These are phyloP conservation scores for Colletotrichum lini DNA, from an alignment of 2,329 filamentous ascomycete genomes.

Conservation along the genomic window DNA sequence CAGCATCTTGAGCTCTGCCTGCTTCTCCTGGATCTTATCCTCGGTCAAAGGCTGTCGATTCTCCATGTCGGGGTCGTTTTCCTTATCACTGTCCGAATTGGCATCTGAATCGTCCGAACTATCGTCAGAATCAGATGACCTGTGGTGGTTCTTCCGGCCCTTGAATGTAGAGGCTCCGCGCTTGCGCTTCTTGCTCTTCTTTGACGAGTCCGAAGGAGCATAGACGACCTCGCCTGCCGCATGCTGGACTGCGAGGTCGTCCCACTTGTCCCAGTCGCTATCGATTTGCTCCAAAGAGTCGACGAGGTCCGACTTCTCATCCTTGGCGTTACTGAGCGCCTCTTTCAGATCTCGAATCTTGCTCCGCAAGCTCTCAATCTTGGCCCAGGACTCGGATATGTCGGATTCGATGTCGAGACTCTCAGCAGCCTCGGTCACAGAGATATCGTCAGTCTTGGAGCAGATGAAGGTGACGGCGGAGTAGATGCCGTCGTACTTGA, in stretches of 20 bases:
- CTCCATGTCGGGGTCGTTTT: conserved; percentile 19
- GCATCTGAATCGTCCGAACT: conserved; percentile 44
- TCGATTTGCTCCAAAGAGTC: conserved; percentile 45
- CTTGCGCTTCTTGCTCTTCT: conserved; percentile 46
- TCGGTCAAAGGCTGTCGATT: conserved; percentile 25
- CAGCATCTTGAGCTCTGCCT: conserved; percentile 28
- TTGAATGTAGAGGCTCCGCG: conserved; percentile 17
- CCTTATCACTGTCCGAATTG: conserved; percentile 34
- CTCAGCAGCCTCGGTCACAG: conserved; percentile 52
- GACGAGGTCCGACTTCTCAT: conserved; percentile 35
- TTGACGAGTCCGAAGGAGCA: conserved; percentile 39
- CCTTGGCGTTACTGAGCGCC: neutral
- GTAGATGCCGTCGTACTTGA: conserved; percentile 71
- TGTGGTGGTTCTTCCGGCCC: conserved; percentile 36
- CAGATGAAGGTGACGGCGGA: conserved; percentile 72
- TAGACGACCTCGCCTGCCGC: conserved; percentile 45
- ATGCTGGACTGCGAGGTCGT: conserved; percentile 40
- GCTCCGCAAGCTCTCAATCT: conserved; percentile 46
- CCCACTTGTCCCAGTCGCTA: conserved; percentile 44
- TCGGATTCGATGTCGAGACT: conserved; percentile 48
- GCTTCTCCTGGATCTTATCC: conserved; percentile 21
- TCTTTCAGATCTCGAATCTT: conserved; percentile 46
- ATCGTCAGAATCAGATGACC: conserved; percentile 37
- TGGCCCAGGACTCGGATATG: conserved; percentile 52
- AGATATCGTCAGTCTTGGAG: conserved; percentile 75